These are phyloP conservation scores for Polychaeton citri DNA, from an alignment of 2,329 filamentous ascomycete genomes.

Conservation along the genomic window DNA sequence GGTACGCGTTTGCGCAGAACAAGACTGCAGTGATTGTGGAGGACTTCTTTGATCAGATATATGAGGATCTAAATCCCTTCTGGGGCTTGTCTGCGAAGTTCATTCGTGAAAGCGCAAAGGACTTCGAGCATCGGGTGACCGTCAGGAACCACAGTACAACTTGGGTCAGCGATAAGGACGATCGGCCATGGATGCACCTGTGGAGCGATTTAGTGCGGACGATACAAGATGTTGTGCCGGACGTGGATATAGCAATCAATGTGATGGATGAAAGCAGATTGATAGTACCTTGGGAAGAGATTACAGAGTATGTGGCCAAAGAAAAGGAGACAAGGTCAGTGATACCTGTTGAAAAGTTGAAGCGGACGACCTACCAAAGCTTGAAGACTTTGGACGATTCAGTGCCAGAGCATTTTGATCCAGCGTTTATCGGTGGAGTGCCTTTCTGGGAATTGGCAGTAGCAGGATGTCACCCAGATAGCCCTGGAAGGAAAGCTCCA, in stretches of 20 bases:
- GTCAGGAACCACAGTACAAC: slow-evolving; percentile 28
- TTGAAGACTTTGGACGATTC: slow-evolving; percentile 15
- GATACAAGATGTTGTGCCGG: slow-evolving; percentile 24
- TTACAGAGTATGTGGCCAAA: slow-evolving; percentile 25
- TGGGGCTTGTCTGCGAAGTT: slow-evolving; percentile 32
- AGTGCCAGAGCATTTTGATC: slow-evolving; percentile 15
- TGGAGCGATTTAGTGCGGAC: slow-evolving; percentile 30
- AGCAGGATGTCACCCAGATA: slow-evolving; percentile 27
- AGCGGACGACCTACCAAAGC: slow-evolving; percentile 17
- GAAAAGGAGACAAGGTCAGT: slow-evolving; percentile 19
- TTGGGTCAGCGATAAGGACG: slow-evolving; percentile 15
- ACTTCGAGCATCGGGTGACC: slow-evolving; percentile 25
- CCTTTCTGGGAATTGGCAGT: slow-evolving; percentile 31
- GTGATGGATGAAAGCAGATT: slow-evolving; percentile 37
- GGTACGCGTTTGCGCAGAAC: slow-evolving; percentile 32
- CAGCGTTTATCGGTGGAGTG: slow-evolving; percentile 18
- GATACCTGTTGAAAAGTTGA: slow-evolving; percentile 16
- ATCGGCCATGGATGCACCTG: slow-evolving; percentile 25
- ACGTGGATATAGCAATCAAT: slow-evolving; percentile 36
- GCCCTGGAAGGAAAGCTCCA: slow-evolving; percentile 22
- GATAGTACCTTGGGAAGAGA: slow-evolving; percentile 34
- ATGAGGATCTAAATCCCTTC: slow-evolving; percentile 36
- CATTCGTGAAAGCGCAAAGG: slow-evolving; percentile 28
- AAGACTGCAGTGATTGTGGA: slow-evolving; percentile 33
- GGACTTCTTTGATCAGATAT: slow-evolving; percentile 39